Percentiles rank a stretch among this genome's conserved stretches.
phyloP scores from a whole-genome alignment of 257 asterid species.

The Thymus mandschuricus region DNA sequence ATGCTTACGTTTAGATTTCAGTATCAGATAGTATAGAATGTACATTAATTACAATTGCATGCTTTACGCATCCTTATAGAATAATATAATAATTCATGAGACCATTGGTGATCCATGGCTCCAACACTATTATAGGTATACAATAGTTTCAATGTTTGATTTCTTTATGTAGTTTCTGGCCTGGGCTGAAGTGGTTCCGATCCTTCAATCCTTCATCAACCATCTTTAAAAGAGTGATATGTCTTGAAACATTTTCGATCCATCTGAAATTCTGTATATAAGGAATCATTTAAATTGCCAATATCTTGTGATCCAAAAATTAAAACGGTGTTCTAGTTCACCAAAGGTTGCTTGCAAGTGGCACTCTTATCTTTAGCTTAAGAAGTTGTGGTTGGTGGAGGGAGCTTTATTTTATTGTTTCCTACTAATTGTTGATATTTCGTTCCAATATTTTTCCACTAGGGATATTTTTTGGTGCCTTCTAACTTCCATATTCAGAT shows the following conservation, averaged over 20 bases:
- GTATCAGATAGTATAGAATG: neutral
- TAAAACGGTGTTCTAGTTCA: neutral
- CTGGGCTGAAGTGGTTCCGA: neutral
- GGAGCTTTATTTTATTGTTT: constrained; percentile 16
- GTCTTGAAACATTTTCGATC: constrained; percentile 1
- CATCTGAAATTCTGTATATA: neutral
- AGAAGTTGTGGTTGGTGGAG: constrained; percentile 18
- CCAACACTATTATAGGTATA: neutral
- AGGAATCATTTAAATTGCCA: neutral
- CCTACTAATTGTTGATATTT: constrained; percentile 2
- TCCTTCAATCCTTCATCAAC: constrained; percentile 26
- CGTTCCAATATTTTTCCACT: constrained; percentile 1
- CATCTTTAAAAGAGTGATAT: neutral
- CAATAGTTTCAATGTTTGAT: neutral
- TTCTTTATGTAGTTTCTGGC: neutral
- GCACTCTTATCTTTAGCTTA: neutral
- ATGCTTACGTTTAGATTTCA: neutral
- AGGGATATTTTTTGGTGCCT: constrained; percentile 6
- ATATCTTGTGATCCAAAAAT: neutral
- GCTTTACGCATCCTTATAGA: neutral
- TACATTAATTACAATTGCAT: neutral
- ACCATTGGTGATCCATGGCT: constrained; percentile 1
- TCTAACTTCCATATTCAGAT: constrained; percentile 14
- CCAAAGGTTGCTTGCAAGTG: neutral
- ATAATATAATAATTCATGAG: neutral